Evolutionary conservation across 2,329 filamentous ascomycete genomes (phyloP).

Genomic region (Monilinia polystroma): DNA sequence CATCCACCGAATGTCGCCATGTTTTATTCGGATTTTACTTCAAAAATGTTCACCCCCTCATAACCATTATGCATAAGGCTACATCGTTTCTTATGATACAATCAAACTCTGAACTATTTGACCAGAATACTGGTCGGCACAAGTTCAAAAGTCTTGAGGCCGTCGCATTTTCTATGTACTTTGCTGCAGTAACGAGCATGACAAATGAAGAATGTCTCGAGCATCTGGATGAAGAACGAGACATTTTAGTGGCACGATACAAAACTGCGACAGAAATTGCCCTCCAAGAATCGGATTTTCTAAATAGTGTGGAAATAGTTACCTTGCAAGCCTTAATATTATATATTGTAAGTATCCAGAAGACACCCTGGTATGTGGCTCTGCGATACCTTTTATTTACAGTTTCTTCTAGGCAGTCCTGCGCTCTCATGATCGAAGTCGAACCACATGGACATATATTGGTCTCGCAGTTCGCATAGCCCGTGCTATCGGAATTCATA

Average conservation of each 20-base stretch:
- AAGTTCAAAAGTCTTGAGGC: slow-evolving; percentile 24
- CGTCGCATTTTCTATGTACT: not conserved
- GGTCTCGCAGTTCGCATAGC: slow-evolving; percentile 41
- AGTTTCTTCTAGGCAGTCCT: slow-evolving; percentile 16
- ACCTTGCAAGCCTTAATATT: slow-evolving; percentile 62
- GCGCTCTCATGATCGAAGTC: slow-evolving; percentile 37
- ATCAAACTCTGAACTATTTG: not conserved
- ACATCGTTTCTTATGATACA: not conserved
- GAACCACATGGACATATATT: slow-evolving; percentile 45
- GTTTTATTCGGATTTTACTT: slow-evolving; percentile 12
- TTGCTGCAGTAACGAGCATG: slow-evolving; percentile 42
- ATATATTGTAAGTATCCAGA: slow-evolving; percentile 53
- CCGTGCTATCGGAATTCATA: slow-evolving; percentile 48
- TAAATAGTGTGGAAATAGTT: slow-evolving; percentile 60
- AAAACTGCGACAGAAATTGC: slow-evolving; percentile 25
- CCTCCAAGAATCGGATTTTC: slow-evolving; percentile 54
- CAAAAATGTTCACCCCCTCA: slow-evolving; percentile 21
- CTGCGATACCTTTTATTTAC: slow-evolving; percentile 9
- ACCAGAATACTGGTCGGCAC: slow-evolving; percentile 12
- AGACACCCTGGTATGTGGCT: not conserved
- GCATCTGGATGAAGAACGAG: slow-evolving; percentile 53
- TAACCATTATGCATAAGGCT: slow-evolving; percentile 6
- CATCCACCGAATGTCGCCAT: slow-evolving; percentile 4
- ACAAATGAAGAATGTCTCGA: slow-evolving; percentile 46
- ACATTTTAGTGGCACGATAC: slow-evolving; percentile 21